Percentiles rank a stretch among this genome's conserved stretches.
Evolutionary conservation across 164 flowering plant genomes (phyloP).

Genomic region (Chloranthus sessilifolius): DNA sequence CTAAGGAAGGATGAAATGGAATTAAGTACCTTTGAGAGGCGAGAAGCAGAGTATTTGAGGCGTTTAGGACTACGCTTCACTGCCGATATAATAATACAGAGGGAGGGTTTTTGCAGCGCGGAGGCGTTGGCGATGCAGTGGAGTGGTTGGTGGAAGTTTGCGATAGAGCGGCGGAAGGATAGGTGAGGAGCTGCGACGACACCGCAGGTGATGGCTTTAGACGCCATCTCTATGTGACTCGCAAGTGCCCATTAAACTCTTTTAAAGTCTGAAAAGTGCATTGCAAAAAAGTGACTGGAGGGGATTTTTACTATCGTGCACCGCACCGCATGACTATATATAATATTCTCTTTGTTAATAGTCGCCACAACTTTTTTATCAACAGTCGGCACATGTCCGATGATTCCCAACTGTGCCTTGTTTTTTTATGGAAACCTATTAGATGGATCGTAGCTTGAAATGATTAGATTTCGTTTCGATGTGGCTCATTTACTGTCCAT

Average conservation of each 20-base stretch:
- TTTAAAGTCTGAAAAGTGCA: not conserved
- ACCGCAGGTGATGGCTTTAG: not conserved
- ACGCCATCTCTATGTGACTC: not conserved
- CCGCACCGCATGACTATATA: not conserved
- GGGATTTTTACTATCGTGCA: not conserved
- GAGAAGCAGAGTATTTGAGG: slow-evolving; percentile 76
- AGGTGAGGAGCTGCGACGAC: not conserved
- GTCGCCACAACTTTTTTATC: not conserved
- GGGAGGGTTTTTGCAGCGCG: not conserved
- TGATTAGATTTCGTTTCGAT: too few relatives aligned
- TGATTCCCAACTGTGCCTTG: too few relatives aligned
- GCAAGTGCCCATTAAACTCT: not conserved
- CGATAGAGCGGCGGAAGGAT: not conserved
- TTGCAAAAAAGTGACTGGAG: not conserved
- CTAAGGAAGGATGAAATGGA: not conserved
- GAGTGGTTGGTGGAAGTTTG: not conserved
- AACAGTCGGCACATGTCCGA: too few relatives aligned
- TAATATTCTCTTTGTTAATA: not conserved
- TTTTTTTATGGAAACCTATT: too few relatives aligned
- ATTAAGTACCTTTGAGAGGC: slow-evolving; percentile 46
- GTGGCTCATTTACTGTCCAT: too few relatives aligned
- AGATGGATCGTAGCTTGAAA: too few relatives aligned
- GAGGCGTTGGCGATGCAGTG: not conserved
- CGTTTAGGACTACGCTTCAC: slow-evolving; percentile 82
- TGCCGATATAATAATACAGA: not conserved